Conservation (phyloP, 108 stramenopile species). For the Pinguiococcus pyrenoidosus region DNA sequence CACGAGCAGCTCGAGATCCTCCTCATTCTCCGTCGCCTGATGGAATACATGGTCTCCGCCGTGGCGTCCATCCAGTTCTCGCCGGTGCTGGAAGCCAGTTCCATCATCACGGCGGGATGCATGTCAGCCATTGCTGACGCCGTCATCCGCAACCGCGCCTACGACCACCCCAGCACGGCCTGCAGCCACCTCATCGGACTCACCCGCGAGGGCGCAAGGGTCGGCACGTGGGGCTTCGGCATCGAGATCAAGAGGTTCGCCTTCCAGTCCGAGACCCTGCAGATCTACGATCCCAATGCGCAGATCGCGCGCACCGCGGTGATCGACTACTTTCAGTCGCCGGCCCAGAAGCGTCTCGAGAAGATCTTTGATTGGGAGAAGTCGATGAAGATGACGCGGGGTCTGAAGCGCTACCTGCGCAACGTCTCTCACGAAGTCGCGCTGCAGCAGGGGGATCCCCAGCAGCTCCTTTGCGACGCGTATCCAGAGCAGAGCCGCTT, state of each 20-base stretch:
- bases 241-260: not conserved
- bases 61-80: too few relatives aligned
- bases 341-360: not conserved
- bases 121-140: too few relatives aligned
- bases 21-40: too few relatives aligned
- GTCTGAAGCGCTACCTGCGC: not conserved
- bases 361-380: constrained; percentile 7
- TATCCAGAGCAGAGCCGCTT: not conserved
- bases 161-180: not conserved
- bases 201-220: not conserved
- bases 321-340: constrained; percentile 3
- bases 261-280: not conserved
- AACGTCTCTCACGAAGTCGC: not conserved
- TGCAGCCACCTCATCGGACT: constrained; percentile 2
- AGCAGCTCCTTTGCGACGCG: not conserved
- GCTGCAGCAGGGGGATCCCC: not conserved
- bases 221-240: not conserved
- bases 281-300: not conserved
- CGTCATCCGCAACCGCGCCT: not conserved
- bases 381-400: not conserved
- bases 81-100: too few relatives aligned
- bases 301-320: constrained; percentile 1
- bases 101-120: too few relatives aligned
- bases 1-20: too few relatives aligned
- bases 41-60: too few relatives aligned